These are phyloP conservation scores for Heliosperma pusillum DNA, from an alignment of 148 eudicot genomes.

Conservation along the genomic window DNA sequence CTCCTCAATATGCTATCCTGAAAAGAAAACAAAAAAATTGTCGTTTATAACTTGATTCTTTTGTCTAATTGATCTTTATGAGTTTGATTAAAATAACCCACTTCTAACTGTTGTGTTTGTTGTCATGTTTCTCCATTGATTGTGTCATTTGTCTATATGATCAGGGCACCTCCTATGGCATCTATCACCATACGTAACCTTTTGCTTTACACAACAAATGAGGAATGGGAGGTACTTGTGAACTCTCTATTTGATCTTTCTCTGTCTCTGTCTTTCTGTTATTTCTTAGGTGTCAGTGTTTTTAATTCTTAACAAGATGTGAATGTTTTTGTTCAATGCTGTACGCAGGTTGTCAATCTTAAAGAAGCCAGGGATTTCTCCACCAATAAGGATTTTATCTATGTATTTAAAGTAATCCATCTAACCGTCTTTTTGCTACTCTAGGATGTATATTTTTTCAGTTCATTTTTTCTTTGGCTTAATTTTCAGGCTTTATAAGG, in stretches of 20 bases:
- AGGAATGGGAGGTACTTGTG: constrained; percentile 69
- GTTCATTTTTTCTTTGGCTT: background rate
- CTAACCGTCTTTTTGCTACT: constrained; percentile 3
- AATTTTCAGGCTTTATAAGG: background rate
- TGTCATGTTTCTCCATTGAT: background rate
- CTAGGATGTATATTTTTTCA: background rate
- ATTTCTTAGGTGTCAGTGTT: background rate
- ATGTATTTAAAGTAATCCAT: constrained; percentile 76
- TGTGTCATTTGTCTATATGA: background rate
- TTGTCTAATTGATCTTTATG: background rate
- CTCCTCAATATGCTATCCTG: background rate
- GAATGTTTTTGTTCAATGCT: constrained; percentile 23
- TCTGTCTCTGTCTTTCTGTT: background rate
- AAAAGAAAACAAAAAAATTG: background rate
- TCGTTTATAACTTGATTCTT: background rate
- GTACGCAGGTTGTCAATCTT: constrained; percentile 70
- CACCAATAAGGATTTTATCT: constrained; percentile 69
- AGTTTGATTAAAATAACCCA: background rate
- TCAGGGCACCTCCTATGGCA: constrained; percentile 97
- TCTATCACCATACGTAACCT: constrained; percentile 86
- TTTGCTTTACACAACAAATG: constrained; percentile 82
- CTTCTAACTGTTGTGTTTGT: background rate
- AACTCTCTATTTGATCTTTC: background rate
- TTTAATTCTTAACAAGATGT: constrained; percentile 6
- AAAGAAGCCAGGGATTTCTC: constrained; percentile 95